Base-by-base conservation (phyloP, 768 basidiomycete species). In the Rhodotorula toruloides region DNA sequence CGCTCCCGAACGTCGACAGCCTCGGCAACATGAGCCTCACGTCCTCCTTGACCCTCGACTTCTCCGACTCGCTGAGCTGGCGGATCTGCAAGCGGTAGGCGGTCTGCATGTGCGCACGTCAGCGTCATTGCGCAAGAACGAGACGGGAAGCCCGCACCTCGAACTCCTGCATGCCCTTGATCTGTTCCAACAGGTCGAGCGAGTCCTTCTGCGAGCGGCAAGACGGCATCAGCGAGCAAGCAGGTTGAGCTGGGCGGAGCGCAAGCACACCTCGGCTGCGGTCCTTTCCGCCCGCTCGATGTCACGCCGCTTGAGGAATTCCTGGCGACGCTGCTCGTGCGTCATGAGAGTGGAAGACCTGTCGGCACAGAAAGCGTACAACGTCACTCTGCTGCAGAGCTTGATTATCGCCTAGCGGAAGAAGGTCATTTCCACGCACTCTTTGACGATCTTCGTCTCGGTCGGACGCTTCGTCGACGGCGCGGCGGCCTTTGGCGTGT, bases 1-100 rank as follows among this genome's bases (percentile, higher is more conserved):
- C 32, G 55, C 55, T 57, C 42, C 55, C 55, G 36, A 44, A 57
- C 29, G 29, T 21, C 5, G 22, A n/a, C 55, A 57, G 31, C 16
- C 55, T 4, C 31, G 55, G 55, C 17, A 55, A 19, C 13, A 4
- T 2, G 34, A 36, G 22, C 36, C 25, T 4, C 2, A 8, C 21
- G 3, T 25, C 5, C 21, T 36, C 13, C 42, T 43, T 12, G 12
- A 12, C 21, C 42, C 13, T 43, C 21, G 21, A 39, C 27, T 29
- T 27, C 25, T 27, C 12, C 12, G 1, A n/a, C n/a, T 54, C 37
- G 8, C 12, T 17, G 43, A 9, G 29, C 4, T 32, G 55, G 42
- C 21, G 32, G 46, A 47, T 17, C 12, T 44, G 19, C 25, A 11
- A 19, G 21, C 46, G 47, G 25, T 36, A 46, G 8, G 27, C 1